These are phyloP conservation scores for Claviceps spartinae DNA, from an alignment of 2,329 filamentous ascomycete species.

Conservation along the genomic window DNA sequence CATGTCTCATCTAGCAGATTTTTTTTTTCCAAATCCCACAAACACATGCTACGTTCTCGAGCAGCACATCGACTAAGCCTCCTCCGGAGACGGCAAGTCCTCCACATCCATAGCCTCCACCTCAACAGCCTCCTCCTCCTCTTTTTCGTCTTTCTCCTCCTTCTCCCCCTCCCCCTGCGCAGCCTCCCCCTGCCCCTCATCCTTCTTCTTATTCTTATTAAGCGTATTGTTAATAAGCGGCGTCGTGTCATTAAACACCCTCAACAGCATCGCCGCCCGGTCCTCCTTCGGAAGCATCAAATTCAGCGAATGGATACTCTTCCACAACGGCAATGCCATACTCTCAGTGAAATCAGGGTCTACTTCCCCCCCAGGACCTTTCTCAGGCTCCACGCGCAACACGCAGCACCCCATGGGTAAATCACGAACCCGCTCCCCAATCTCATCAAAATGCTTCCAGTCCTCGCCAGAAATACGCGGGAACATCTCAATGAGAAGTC, in stretches of 20 bases:
- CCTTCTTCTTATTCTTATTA: conserved; percentile 30
- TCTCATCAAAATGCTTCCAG: conserved; percentile 69
- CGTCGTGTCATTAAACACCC: conserved; percentile 80
- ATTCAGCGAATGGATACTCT: conserved; percentile 82
- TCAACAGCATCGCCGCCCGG: conserved; percentile 76
- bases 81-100: conserved; percentile 24
- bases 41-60: too few species aligned
- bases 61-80: background rate
- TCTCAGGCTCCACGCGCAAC: conserved; percentile 65
- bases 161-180: background rate
- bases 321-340: conserved; percentile 87
- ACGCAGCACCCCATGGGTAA: conserved; percentile 88
- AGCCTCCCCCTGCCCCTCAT: conserved; percentile 5
- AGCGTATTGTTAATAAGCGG: conserved; percentile 62
- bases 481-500: conserved; percentile 91
- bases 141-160: conserved; percentile 16
- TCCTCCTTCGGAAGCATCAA: conserved; percentile 98
- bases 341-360: conserved; percentile 51
- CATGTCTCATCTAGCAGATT: too few species aligned
- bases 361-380: conserved; percentile 9
- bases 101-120: conserved; percentile 18
- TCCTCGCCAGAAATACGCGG: conserved; percentile 67
- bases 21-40: too few species aligned
- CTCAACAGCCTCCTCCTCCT: conserved; percentile 15
- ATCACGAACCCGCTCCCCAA: conserved; percentile 67